A percentile compares a stretch with the other conserved stretches of the same genome.
Conservation (phyloP, 805 yeast genomes). For the Wickerhamiella lipophila region DNA sequence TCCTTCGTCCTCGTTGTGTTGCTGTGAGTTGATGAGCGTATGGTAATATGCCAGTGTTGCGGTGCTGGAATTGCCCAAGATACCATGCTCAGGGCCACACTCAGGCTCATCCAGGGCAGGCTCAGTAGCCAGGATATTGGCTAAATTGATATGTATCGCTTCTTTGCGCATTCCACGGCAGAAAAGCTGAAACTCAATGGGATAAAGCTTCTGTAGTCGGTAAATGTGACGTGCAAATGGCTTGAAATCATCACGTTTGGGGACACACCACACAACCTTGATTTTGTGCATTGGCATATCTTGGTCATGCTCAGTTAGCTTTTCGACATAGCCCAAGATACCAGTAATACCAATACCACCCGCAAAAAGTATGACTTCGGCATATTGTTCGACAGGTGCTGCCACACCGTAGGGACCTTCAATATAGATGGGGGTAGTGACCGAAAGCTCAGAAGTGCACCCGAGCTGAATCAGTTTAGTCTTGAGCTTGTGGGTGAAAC, state of each 20-base stretch:
- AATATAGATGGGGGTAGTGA: slow-evolving; percentile 34
- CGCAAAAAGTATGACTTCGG: slow-evolving; percentile 39
- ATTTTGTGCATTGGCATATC: slow-evolving; percentile 18
- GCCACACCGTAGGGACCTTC: slow-evolving; percentile 53
- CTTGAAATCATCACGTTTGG: slow-evolving; percentile 20
- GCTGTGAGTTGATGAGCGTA: not conserved
- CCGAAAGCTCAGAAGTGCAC: slow-evolving; percentile 27
- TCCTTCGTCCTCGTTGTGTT: not conserved
- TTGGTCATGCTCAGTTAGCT: slow-evolving; percentile 18
- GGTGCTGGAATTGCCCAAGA: not conserved
- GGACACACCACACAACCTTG: slow-evolving; percentile 19
- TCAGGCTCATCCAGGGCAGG: not conserved
- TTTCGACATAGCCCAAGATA: slow-evolving; percentile 35
- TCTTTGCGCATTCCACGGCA: slow-evolving; percentile 11
- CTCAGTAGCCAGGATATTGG: not conserved
- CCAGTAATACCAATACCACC: slow-evolving; percentile 61
- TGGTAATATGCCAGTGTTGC: not conserved
- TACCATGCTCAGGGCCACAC: not conserved
- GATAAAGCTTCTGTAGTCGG: slow-evolving; percentile 13
- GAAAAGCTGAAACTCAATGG: slow-evolving; percentile 17
- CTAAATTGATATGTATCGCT: not conserved
- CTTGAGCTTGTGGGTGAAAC: slow-evolving; percentile 36
- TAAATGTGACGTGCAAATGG: slow-evolving; percentile 23
- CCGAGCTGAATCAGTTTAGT: slow-evolving; percentile 26
- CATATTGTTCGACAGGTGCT: slow-evolving; percentile 37